phyloP scores from a whole-genome alignment of 2,329 filamentous ascomycete genomes.

The Cladosporium halotolerans region DNA sequence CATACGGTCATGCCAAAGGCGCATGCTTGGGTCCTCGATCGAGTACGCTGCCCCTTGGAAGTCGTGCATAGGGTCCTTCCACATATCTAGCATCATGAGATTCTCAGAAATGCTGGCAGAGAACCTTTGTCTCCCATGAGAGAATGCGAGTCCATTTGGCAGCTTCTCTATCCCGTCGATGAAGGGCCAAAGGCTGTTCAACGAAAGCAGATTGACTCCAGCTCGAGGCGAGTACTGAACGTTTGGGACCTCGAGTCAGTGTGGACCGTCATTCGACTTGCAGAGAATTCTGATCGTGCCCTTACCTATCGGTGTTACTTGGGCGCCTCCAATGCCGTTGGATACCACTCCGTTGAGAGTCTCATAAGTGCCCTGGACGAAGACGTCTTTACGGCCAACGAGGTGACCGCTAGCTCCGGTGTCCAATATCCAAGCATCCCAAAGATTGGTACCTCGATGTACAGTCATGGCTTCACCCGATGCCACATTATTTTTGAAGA shows the following conservation, averaged over 20 bases:
- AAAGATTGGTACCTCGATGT: background rate
- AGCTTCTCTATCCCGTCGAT: background rate
- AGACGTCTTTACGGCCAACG: background rate
- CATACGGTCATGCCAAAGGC: background rate
- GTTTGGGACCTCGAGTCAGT: background rate
- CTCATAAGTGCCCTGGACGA: background rate
- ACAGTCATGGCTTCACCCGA: background rate
- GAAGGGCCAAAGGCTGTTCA: background rate
- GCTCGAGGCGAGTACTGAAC: background rate
- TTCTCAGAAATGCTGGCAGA: background rate
- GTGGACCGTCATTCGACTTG: background rate
- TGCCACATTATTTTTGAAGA: background rate
- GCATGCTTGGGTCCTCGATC: background rate
- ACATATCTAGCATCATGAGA: background rate
- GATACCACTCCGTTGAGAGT: background rate
- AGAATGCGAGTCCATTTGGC: background rate
- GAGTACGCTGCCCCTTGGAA: background rate
- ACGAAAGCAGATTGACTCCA: background rate
- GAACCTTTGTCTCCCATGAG: background rate
- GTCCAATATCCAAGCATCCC: background rate
- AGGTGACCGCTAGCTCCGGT: background rate
- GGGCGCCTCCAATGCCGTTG: background rate
- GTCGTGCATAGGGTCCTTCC: background rate
- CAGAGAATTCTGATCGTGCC: background rate
- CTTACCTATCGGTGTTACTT: background rate